A percentile compares a stretch with the other conserved stretches of the same genome.
Conservation (phyloP, 257 asterid genomes). For the Capsicum rhomboideum region DNA sequence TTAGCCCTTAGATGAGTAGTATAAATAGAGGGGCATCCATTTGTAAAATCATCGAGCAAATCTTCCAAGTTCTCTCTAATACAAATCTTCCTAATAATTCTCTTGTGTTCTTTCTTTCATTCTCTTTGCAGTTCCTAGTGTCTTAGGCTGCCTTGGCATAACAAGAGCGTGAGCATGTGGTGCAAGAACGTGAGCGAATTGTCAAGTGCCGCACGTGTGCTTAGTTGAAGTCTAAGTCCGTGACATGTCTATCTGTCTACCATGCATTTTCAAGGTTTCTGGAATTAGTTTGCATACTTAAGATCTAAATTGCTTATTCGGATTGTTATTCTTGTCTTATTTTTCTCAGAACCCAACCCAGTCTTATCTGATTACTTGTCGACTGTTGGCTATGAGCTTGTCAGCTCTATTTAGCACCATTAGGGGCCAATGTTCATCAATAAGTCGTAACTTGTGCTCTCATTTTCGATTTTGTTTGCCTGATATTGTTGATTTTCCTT, state of each 20-base stretch:
- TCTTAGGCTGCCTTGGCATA: too few relatives aligned
- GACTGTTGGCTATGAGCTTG: neutral
- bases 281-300: neutral
- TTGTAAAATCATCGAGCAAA: too few relatives aligned
- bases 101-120: too few relatives aligned
- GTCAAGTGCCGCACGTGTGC: too few relatives aligned
- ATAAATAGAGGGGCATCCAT: too few relatives aligned
- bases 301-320: neutral
- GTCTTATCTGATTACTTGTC: neutral
- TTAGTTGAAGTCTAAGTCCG: too few relatives aligned
- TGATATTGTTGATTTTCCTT: neutral
- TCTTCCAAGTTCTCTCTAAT: too few relatives aligned
- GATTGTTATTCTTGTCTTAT: neutral
- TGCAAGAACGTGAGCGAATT: too few relatives aligned
- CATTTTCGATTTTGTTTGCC: neutral
- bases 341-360: neutral
- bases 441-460: neutral
- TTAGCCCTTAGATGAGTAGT: too few relatives aligned
- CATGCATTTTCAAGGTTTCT: neutral
- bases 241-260: neutral
- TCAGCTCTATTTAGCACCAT: neutral
- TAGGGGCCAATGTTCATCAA: neutral
- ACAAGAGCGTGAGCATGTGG: too few relatives aligned
- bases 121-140: too few relatives aligned
- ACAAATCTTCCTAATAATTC: too few relatives aligned